Percentiles rank a stretch among this genome's conserved stretches.
Evolutionary conservation across 2,329 filamentous ascomycete genomes (phyloP).

Genomic region (Verticillium klebahnii): DNA sequence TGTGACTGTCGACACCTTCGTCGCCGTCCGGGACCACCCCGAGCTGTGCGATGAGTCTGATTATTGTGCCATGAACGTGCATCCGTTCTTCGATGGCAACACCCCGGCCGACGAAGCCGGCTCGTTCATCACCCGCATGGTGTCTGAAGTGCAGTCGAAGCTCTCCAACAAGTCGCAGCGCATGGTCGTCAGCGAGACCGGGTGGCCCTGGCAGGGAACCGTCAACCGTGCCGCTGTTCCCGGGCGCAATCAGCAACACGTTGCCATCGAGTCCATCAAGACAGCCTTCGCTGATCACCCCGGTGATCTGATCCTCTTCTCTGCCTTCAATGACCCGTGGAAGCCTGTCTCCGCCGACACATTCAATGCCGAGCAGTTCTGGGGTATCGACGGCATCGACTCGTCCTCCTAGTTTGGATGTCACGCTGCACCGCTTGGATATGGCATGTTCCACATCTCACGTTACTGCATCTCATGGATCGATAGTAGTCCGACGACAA

Average conservation of each 20-base stretch:
- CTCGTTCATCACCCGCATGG: slow-evolving; percentile 57
- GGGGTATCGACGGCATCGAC: slow-evolving; percentile 54
- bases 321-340: slow-evolving; percentile 76
- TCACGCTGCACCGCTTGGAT: no score
- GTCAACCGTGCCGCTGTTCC: slow-evolving; percentile 67
- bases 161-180: slow-evolving; percentile 45
- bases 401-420: slow-evolving; percentile 11
- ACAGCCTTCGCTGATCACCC: slow-evolving; percentile 46
- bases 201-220: slow-evolving; percentile 71
- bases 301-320: slow-evolving; percentile 64
- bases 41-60: slow-evolving; percentile 69
- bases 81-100: slow-evolving; percentile 75
- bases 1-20: slow-evolving; percentile 76
- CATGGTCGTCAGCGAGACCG: slow-evolving; percentile 74
- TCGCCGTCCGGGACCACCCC: slow-evolving; percentile 60
- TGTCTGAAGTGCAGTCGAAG: slow-evolving; percentile 35
- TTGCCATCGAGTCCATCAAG: slow-evolving; percentile 63
- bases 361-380: slow-evolving; percentile 70
- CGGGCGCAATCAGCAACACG: slow-evolving; percentile 58
- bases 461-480: not conserved
- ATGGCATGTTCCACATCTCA: not conserved
- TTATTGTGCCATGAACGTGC: slow-evolving; percentile 76
- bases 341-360: slow-evolving; percentile 60
- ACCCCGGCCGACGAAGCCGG: slow-evolving; percentile 59
- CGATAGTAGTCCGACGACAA: no score